phyloP scores from a whole-genome alignment of 1,284 basidiomycete species.

The Fomitiporia mediterranea region DNA sequence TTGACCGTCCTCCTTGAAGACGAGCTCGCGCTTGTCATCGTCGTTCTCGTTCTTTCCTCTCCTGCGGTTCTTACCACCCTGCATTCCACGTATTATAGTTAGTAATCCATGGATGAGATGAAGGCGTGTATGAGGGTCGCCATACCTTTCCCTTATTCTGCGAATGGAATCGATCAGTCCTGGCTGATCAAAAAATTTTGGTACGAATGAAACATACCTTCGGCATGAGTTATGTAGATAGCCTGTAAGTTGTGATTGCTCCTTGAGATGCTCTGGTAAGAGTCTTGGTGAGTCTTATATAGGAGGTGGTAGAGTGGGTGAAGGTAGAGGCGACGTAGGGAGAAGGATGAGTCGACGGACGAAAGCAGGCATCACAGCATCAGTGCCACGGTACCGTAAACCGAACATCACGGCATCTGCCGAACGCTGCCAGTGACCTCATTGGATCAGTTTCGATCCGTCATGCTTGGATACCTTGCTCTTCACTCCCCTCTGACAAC shows the following conservation, averaged over 20 bases:
- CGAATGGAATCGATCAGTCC: conserved; percentile 13
- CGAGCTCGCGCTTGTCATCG: conserved; percentile 96
- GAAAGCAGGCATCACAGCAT: too few relatives aligned
- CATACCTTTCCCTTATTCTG: conserved; percentile 82
- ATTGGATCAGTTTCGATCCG: neutral
- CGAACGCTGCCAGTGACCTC: neutral
- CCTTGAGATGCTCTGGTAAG: too few relatives aligned
- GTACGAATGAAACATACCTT: conserved; percentile 38
- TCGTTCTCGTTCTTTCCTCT: conserved; percentile 99
- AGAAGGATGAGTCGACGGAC: conserved; percentile 1
- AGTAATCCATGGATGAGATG: neutral
- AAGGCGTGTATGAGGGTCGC: conserved; percentile 11
- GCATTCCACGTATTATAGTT: conserved; percentile 9
- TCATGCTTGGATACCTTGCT: neutral
- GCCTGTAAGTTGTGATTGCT: too few relatives aligned
- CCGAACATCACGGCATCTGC: too few relatives aligned
- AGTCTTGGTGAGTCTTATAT: neutral
- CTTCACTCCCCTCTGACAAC: neutral
- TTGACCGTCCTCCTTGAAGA: conserved; percentile 99
- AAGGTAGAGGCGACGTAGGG: neutral
- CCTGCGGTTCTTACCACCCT: conserved; percentile 99
- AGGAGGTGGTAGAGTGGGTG: neutral
- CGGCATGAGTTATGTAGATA: conserved; percentile 40
- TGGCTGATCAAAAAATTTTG: conserved; percentile 21
- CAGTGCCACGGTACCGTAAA: too few relatives aligned